Evolutionary conservation across 164 flowering plant species (phyloP), one percentile per base, ranked within the genome.

Genomic region (Cinnamomum chago): DNA sequence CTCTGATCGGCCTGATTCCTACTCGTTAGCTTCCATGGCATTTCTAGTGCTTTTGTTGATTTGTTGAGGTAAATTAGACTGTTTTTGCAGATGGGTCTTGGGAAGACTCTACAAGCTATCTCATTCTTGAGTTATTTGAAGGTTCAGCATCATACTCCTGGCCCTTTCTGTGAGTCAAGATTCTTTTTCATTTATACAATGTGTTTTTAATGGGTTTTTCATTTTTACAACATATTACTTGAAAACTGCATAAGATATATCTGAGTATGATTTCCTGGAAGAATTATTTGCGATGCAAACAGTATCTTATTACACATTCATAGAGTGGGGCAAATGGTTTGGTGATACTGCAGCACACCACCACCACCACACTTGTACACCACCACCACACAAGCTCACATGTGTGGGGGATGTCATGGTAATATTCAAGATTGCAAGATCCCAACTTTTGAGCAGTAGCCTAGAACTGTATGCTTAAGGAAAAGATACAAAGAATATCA

Each of bases 101-200:
- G 99, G 65, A 95, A 93, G 83, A 95, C 99, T 58, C 83, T 95
- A 85, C 99, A 93, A 82, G 99, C 99, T 30, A 82, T 92, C 50
- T 76, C 91, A 65, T 84, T 95, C 68, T 76, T 95, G 83, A 89
- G 94, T 81, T 93, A 92, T 82, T 84, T 95, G 88, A 95, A 95
- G 79, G 73, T 82, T 75, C 76, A 72, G 25, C 77, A 73, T 67
- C 76, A 72, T 65, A 83, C 87, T 52, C 79, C 86, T 65, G 95
- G 97, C 58, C 97, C 98, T 70, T 95, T 90, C 80, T 83, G 98
- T 95, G 79, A 92, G 99, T 86, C 25, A 9, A 24, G 70, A 58
- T 13, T 0, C n/a, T 27, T 70, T 30, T 5, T 2, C 28, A 15
- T 65, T 67, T 28, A 30, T 51, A 10, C 55, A 35, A 35, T 10